A percentile compares a stretch with the other conserved stretches of the same genome.
Evolutionary conservation across 345 rosid genomes (phyloP).

Genomic region (Arabidopsis arenosa): DNA sequence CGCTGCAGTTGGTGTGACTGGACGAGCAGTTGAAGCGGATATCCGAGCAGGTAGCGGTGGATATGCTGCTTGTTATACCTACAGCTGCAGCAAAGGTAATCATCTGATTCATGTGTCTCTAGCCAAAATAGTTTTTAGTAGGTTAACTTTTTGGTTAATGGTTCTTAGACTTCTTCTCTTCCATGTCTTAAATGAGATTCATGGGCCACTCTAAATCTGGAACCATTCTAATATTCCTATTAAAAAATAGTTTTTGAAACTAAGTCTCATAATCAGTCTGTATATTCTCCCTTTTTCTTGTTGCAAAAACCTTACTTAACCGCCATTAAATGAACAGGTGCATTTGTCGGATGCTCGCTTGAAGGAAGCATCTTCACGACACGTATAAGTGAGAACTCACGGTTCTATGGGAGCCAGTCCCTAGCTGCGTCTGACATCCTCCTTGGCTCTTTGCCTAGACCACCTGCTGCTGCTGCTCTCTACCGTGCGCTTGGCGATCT

Average conservation of each 20-base stretch:
- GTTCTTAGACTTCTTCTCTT: conserved; percentile 1
- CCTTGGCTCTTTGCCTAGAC: conserved; percentile 77
- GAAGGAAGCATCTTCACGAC: conserved; percentile 88
- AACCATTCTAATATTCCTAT: neutral
- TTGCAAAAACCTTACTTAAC: conserved; percentile 5
- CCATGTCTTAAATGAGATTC: neutral
- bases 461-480: conserved; percentile 87
- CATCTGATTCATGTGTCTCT: conserved; percentile 2
- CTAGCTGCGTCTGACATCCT: conserved; percentile 73
- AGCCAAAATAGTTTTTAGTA: conserved; percentile 9
- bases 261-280: neutral
- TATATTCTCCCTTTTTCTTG: neutral
- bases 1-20: conserved; percentile 82
- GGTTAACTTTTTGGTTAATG: neutral
- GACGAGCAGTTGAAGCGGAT: conserved; percentile 90
- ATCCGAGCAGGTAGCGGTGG: conserved; percentile 94
- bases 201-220: neutral
- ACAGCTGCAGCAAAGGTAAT: conserved; percentile 98
- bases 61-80: conserved; percentile 93
- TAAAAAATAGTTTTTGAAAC: neutral
- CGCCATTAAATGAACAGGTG: conserved; percentile 57
- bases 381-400: conserved; percentile 68
- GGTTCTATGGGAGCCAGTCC: conserved; percentile 89
- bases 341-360: conserved; percentile 91
- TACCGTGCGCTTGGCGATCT: conserved; percentile 78